Conservation (phyloP, 495 filamentous ascomycete species). For the Clohesyomyces aquaticus region DNA sequence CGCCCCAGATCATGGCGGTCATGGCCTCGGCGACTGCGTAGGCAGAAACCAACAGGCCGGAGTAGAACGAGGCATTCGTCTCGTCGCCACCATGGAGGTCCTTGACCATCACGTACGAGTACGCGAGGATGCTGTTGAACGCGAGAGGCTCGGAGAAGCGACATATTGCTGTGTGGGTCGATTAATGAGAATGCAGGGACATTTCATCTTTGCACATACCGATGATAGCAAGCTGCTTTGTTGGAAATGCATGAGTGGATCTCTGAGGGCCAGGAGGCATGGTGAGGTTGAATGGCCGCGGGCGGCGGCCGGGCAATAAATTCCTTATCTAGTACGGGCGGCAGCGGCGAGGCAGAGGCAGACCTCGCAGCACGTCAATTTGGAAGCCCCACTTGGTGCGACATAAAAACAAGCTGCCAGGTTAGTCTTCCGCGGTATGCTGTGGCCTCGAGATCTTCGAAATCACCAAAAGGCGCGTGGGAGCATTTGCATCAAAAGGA, state of each 20-base stretch:
- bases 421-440: too few species aligned
- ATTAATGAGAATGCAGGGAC: not conserved
- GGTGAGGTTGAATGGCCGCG: slow-evolving; percentile 1
- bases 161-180: slow-evolving; percentile 34
- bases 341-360: too few species aligned
- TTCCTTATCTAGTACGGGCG: not conserved
- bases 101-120: slow-evolving; percentile 38
- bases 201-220: slow-evolving; percentile 6
- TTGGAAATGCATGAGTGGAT: slow-evolving; percentile 11
- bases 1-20: slow-evolving; percentile 31
- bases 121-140: slow-evolving; percentile 42
- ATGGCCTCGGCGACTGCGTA: slow-evolving; percentile 38
- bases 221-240: slow-evolving; percentile 17
- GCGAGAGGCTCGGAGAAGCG: slow-evolving; percentile 42
- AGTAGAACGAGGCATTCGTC: slow-evolving; percentile 37
- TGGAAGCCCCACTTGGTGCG: too few species aligned
- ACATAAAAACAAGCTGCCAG: too few species aligned
- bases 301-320: not conserved
- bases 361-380: too few species aligned
- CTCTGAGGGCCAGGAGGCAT: not conserved
- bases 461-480: too few species aligned
- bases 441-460: too few species aligned
- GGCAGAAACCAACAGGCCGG: slow-evolving; percentile 38
- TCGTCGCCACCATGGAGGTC: slow-evolving; percentile 26
- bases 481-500: too few species aligned